Evolutionary conservation across 345 rosid genomes (phyloP).

Genomic region (Eucalyptus guilfoylei): DNA sequence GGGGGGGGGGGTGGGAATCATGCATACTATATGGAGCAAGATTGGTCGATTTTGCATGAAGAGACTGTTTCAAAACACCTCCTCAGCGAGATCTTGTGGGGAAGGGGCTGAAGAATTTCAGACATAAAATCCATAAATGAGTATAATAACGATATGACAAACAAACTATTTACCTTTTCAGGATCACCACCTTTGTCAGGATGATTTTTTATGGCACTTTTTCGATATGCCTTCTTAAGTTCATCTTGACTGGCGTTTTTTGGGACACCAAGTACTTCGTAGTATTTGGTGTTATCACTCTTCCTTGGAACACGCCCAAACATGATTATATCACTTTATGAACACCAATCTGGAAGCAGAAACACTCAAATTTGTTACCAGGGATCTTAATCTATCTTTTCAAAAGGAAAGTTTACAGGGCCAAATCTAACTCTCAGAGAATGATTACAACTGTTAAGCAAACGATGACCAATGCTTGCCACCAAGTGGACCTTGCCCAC

Average conservation of each 20-base stretch:
- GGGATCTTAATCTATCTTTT: background rate
- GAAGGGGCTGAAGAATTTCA: background rate
- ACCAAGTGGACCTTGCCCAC: background rate
- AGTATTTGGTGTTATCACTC: background rate
- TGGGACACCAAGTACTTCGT: slow-evolving; percentile 28
- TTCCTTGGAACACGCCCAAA: slow-evolving; percentile 22
- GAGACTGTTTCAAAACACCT: background rate
- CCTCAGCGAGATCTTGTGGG: background rate
- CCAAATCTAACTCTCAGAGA: background rate
- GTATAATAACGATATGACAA: background rate
- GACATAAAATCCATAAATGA: background rate
- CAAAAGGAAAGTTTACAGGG: background rate
- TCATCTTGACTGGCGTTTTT: slow-evolving; percentile 37
- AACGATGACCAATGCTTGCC: background rate
- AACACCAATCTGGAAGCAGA: background rate
- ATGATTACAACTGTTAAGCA: background rate
- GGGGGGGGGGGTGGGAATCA: background rate
- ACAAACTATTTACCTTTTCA: slow-evolving; percentile 25
- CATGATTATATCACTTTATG: slow-evolving; percentile 23
- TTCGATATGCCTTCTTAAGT: slow-evolving; percentile 48
- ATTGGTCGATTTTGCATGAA: background rate
- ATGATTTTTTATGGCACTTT: slow-evolving; percentile 54
- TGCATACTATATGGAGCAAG: background rate
- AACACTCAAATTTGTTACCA: background rate
- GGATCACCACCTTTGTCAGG: slow-evolving; percentile 66